phyloP scores from a whole-genome alignment of 2,329 filamentous ascomycete species.

The Penicillium sp. region DNA sequence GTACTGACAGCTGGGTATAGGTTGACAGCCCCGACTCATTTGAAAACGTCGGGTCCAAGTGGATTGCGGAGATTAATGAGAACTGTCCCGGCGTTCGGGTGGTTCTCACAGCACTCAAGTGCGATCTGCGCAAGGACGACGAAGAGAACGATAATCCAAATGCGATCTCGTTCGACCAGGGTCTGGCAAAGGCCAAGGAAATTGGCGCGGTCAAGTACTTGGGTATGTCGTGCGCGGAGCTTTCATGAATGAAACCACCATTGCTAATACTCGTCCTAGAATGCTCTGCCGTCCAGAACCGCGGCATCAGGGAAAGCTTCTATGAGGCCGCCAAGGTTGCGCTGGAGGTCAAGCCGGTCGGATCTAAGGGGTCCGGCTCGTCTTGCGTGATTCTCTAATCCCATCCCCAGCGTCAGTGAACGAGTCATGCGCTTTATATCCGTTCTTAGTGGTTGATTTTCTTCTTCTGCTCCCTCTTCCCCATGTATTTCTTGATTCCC shows the following conservation, averaged over 20 bases:
- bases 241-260: not conserved
- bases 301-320: conserved; percentile 97
- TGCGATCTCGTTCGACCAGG: conserved; percentile 84
- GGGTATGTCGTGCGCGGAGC: conserved; percentile 50
- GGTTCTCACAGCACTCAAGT: conserved; percentile 94
- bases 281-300: conserved; percentile 97
- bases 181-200: conserved; percentile 84
- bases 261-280: conserved; percentile 55
- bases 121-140: conserved; percentile 85
- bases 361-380: conserved; percentile 36
- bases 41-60: conserved; percentile 98
- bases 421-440: not conserved
- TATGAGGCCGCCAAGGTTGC: conserved; percentile 96
- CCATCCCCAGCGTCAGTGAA: conserved; percentile 2
- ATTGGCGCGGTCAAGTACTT: conserved; percentile 94
- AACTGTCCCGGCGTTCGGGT: conserved; percentile 96
- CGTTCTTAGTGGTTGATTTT: conserved; percentile 9
- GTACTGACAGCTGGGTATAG: conserved; percentile 37
- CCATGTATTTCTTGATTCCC: conserved; percentile 23
- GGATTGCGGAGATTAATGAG: conserved; percentile 96
- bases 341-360: conserved; percentile 57
- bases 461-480: not conserved
- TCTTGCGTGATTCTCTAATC: conserved; percentile 43
- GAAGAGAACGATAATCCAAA: conserved; percentile 68
- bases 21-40: conserved; percentile 94